Conservation (phyloP, 768 basidiomycete species). For the Suillus ampliporus region DNA sequence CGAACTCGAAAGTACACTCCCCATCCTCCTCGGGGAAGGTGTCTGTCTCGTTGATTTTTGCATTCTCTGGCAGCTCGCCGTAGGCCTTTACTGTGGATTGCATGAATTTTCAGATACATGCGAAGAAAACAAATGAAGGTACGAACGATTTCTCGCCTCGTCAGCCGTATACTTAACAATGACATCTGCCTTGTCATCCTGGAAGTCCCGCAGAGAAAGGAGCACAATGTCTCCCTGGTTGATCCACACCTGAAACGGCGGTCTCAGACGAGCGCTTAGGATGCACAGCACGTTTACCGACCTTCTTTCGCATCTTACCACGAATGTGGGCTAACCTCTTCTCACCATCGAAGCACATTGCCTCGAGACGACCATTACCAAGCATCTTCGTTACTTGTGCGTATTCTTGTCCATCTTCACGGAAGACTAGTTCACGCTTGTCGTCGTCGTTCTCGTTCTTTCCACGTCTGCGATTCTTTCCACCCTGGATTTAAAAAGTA, state of each 20-base stretch:
- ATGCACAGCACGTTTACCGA: slow-evolving; percentile 38
- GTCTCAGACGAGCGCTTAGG: slow-evolving; percentile 13
- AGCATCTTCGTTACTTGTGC: slow-evolving; percentile 99
- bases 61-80: slow-evolving; percentile 95
- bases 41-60: slow-evolving; percentile 97
- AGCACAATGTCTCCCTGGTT: slow-evolving; percentile 97
- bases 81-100: slow-evolving; percentile 83
- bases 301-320: slow-evolving; percentile 99
- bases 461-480: slow-evolving; percentile 98
- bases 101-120: slow-evolving; percentile 15
- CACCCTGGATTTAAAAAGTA: slow-evolving; percentile 68
- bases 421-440: slow-evolving; percentile 98
- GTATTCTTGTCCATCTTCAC: slow-evolving; percentile 99
- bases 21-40: slow-evolving; percentile 90
- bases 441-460: slow-evolving; percentile 99
- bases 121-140: background rate
- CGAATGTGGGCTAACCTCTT: slow-evolving; percentile 97
- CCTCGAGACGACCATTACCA: slow-evolving; percentile 96
- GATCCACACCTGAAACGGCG: slow-evolving; percentile 85
- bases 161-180: slow-evolving; percentile 99
- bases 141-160: slow-evolving; percentile 82
- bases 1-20: slow-evolving; percentile 90
- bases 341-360: slow-evolving; percentile 97
- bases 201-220: slow-evolving; percentile 95
- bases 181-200: slow-evolving; percentile 99